These are phyloP conservation scores for Entomortierella chlamydospora DNA, from an alignment of 192 early-diverging fungal genomes.

Conservation along the genomic window DNA sequence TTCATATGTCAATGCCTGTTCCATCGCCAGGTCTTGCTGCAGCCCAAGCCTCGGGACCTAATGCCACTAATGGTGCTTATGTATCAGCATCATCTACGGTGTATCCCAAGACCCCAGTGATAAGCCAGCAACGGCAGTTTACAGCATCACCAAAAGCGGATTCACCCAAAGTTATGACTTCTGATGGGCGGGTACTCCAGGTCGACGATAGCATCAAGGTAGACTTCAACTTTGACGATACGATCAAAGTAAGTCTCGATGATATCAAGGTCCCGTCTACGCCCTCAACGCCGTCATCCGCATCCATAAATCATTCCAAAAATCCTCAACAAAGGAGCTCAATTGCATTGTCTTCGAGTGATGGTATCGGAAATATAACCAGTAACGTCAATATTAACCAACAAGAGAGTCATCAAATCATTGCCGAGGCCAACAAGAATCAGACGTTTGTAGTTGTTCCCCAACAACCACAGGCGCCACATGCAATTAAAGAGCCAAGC, in stretches of 20 bases:
- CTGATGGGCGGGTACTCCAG: background rate
- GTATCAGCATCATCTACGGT: background rate
- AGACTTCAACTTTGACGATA: conserved; percentile 12
- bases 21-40: conserved; percentile 15
- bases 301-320: background rate
- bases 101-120: conserved; percentile 10
- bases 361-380: background rate
- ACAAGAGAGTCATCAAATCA: background rate
- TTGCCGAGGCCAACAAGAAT: background rate
- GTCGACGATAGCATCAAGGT: conserved; percentile 5
- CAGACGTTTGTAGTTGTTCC: background rate
- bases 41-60: background rate
- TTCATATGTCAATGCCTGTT: conserved; percentile 11
- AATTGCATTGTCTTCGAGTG: background rate
- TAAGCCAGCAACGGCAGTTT: conserved; percentile 20
- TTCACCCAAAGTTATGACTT: background rate
- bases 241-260: conserved; percentile 37
- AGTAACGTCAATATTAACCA: background rate
- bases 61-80: background rate
- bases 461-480: conserved; percentile 21
- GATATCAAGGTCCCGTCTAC: conserved; percentile 27
- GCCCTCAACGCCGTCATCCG: conserved; percentile 3
- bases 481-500: conserved; percentile 20
- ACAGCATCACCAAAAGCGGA: conserved; percentile 1
- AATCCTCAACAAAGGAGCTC: conserved; percentile 41